Evolutionary conservation across 2,329 filamentous ascomycete genomes (phyloP).

Genomic region (Hypoxylon sp.): DNA sequence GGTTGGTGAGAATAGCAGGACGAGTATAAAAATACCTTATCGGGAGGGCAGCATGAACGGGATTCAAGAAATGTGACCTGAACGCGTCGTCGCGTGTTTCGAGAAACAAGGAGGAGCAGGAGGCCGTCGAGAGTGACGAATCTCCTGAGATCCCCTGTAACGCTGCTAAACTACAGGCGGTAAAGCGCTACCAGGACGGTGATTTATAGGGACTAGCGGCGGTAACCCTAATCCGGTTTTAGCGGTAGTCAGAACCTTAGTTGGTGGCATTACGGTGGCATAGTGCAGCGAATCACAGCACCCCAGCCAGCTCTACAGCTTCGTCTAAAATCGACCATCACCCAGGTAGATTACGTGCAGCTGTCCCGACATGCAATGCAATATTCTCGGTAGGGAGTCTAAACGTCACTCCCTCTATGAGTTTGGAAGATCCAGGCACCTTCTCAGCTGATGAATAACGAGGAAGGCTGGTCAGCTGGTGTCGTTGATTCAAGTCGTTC

Average conservation of each 20-base stretch:
- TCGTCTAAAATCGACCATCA: background rate
- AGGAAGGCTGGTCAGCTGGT: conserved; percentile 27
- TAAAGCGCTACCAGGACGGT: conserved; percentile 12
- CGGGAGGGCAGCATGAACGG: conserved; percentile 10
- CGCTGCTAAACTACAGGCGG: conserved; percentile 14
- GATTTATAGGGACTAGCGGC: conserved; percentile 6
- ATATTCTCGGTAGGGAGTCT: background rate
- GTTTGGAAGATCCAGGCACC: conserved; percentile 5
- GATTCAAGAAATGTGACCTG: conserved; percentile 20
- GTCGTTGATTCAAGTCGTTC: conserved; percentile 10
- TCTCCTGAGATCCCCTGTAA: conserved; percentile 16
- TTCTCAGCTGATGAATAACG: conserved; percentile 1
- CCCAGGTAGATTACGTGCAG: background rate
- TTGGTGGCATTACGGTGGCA: background rate
- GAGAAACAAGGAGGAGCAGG: conserved; percentile 4
- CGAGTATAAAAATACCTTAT: background rate
- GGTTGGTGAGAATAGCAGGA: background rate
- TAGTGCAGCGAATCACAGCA: background rate
- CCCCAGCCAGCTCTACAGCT: background rate
- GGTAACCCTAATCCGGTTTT: conserved; percentile 7
- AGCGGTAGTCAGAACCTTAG: conserved; percentile 4
- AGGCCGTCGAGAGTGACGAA: conserved; percentile 26
- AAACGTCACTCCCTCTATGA: background rate
- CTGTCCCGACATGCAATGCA: background rate
- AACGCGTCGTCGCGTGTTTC: conserved; percentile 23